Evolutionary conservation across 768 basidiomycete species (phyloP), one percentile per base, ranked within the genome.

Genomic region (Tulasnella sp.): DNA sequence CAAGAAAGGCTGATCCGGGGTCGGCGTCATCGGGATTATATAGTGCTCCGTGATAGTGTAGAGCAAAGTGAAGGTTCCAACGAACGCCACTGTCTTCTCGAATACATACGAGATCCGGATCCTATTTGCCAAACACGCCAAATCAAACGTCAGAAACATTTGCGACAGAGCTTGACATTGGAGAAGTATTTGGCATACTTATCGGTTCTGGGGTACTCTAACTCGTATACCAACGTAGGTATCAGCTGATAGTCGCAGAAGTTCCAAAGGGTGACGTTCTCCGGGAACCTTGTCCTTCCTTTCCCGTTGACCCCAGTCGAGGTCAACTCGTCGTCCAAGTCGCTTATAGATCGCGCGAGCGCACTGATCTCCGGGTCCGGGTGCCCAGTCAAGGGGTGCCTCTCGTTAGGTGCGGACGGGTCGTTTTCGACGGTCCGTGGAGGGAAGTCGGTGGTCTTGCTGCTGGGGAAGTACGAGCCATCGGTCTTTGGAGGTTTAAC

Each of bases 171-270:
- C 9, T 8, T 19, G 26, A 62, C 11, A 29, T 26, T 41, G 34
- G 37, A n/a, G 47, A 47, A 29, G 3, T n/a, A n/a, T n/a, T n/a
- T n/a, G n/a, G 36, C 11, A 80, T 86, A 92, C 92, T 84, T 82
- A 37, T 91, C 88, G 11, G 96, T 98, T 67, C 96, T 83, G 11
- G 96, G 96, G 79, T 95, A 99, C 80, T 98, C 95, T 39, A 98
- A 83, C 79, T 98, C 95, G 77, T 99, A 99, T 7, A 98, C 95
- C 52, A 99, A 84, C 0, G 94, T 94, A 16, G 97, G 97, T 62
- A 92, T 88, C 42, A 95, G 81, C 81, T 92, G 87, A 80, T 95
- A 99, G 42, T 90, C 85, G 35, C 86, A 86, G 78, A 95, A 98
- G 79, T 94, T 90, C 77, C 84, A 86, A 77, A 87, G 85, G 0